Evolutionary conservation across 768 basidiomycete genomes (phyloP).

Genomic region (Suillus variegatus): DNA sequence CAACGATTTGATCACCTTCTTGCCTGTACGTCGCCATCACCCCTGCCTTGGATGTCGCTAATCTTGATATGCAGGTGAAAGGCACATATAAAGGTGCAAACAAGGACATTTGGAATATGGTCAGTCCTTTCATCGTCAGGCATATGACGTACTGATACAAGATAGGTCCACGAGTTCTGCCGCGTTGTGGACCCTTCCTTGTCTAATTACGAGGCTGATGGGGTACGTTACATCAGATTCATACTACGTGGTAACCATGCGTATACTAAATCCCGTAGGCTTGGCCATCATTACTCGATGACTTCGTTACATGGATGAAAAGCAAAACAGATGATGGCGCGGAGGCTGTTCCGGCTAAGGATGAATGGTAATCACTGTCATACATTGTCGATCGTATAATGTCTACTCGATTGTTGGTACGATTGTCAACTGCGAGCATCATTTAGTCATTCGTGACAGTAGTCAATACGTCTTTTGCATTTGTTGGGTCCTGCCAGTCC

Average conservation of each 20-base stretch:
- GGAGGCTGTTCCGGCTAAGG: slow-evolving; percentile 6
- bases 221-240: slow-evolving; percentile 46
- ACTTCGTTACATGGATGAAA: slow-evolving; percentile 73
- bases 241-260: background rate
- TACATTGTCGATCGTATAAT: background rate
- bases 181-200: slow-evolving; percentile 59
- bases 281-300: slow-evolving; percentile 82
- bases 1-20: slow-evolving; percentile 64
- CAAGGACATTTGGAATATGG: slow-evolving; percentile 88
- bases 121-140: slow-evolving; percentile 29
- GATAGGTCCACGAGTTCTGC: slow-evolving; percentile 77
- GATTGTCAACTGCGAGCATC: slow-evolving; percentile 3
- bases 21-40: slow-evolving; percentile 46
- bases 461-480: slow-evolving; percentile 6
- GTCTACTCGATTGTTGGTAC: background rate
- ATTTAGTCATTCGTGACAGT: slow-evolving; percentile 4
- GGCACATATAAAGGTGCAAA: slow-evolving; percentile 75
- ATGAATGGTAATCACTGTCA: background rate
- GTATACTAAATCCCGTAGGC: slow-evolving; percentile 43
- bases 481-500: background rate
- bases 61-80: slow-evolving; percentile 33
- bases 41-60: background rate
- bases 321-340: slow-evolving; percentile 15
- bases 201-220: slow-evolving; percentile 72
- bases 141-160: slow-evolving; percentile 4